Evolutionary conservation across 108 stramenopile genomes (phyloP), one percentile per base, ranked within the genome.

Genomic region (Skeletonema menzelii): DNA sequence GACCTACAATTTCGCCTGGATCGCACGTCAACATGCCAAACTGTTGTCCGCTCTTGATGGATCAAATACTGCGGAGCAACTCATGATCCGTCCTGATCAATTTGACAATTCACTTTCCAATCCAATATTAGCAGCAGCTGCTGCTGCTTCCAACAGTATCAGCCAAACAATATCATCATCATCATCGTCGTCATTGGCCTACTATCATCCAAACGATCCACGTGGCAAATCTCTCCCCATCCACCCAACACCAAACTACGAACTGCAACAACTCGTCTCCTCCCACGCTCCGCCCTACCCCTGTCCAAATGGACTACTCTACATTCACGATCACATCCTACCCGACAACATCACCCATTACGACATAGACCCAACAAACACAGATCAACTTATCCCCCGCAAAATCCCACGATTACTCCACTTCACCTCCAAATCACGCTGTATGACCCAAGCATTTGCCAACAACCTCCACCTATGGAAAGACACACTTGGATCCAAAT

Each of bases 341-440:
- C 32, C 56, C 19, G 68, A 61, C 30, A 30, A 27, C 42, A 32
- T 61, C 20, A 71, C 59, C n/a, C 60, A 61, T 22, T 53, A 53
- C n/a, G 49, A 53, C 22, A 22, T 8, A 1, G 11, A 37, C 11
- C 35, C 22, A 4, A 24, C 8, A 2, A 46, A 19, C 8, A 10
- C 20, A 1, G 22, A 2, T 4, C 40, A 37, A 4, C 49, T 13
- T 8, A 62, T 27, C 13, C 46, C 28, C 15, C 84, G 89, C 0
- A 75, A 69, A 28, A 89, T 89, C 0, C 91, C 88, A 2, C 69
- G 61, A 40, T 60, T 88, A 63, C 37, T 91, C 10, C 88, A 91
- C 53, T 69, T 89, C 11, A 88, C 91, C 8, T 49, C 74, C 32
- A 86, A 85, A 73, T 73, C 70, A 26, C 77, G 86, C 13, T 88